phyloP scores from a whole-genome alignment of 2,329 filamentous ascomycete genomes.

The Geosmithia flava region DNA sequence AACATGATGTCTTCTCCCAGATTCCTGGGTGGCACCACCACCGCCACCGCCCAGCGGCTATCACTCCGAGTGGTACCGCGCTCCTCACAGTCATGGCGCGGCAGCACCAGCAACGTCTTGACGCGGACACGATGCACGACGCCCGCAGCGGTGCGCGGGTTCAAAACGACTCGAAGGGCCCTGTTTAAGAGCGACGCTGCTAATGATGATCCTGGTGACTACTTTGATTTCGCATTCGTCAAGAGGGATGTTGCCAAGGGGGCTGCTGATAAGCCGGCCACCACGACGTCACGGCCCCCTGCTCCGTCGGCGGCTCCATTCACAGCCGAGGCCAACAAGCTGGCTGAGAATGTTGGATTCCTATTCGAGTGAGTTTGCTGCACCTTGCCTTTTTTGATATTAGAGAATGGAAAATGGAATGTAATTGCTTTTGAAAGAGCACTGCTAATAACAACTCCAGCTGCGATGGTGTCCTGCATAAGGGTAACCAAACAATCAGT shows the following conservation, averaged over 20 bases:
- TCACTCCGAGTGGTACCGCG: no score
- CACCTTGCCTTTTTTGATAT: no score
- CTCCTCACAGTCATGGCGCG: neutral
- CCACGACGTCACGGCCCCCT: neutral
- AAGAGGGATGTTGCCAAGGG: neutral
- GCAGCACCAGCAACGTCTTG: neutral
- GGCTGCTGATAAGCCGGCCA: neutral
- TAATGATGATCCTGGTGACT: neutral
- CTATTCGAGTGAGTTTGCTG: constrained; percentile 1
- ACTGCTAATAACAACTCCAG: constrained; percentile 12
- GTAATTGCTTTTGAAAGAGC: neutral
- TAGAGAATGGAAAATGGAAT: no score
- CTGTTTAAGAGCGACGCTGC: neutral
- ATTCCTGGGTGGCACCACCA: neutral
- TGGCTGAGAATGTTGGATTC: neutral
- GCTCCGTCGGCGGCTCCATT: neutral
- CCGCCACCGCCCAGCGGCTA: no score
- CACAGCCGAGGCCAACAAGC: constrained; percentile 5
- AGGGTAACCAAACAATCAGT: constrained; percentile 65
- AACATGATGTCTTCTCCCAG: neutral
- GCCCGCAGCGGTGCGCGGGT: neutral
- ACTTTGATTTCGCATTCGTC: neutral
- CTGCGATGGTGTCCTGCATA: constrained; percentile 92
- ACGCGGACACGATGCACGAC: neutral
- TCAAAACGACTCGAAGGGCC: neutral